Evolutionary conservation across 345 rosid species (phyloP).

Genomic region (Pugionium cornutum): DNA sequence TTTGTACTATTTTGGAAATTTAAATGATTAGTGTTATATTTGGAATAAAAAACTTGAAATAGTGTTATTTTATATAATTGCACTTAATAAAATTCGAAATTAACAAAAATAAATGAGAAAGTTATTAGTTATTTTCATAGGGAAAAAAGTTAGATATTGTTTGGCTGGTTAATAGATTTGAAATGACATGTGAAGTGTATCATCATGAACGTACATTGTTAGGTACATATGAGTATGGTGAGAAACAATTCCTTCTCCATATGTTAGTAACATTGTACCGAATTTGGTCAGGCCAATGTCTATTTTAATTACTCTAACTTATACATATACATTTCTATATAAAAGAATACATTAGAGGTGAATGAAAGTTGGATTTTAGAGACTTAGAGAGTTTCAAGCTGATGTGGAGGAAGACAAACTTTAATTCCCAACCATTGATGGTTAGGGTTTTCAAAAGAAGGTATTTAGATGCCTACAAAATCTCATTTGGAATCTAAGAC

Average conservation of each 20-base stretch:
- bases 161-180: slow-evolving; percentile 24
- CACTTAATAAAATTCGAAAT: background rate
- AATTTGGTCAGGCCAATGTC: slow-evolving; percentile 37
- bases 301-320: slow-evolving; percentile 13
- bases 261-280: slow-evolving; percentile 22
- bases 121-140: background rate
- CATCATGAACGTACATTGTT: slow-evolving; percentile 35
- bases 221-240: slow-evolving; percentile 33
- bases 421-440: no score
- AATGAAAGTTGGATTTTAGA: no score
- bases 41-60: no score
- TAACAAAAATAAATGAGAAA: background rate
- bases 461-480: no score
- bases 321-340: background rate
- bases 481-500: no score
- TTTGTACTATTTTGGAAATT: no score
- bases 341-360: no score
- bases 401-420: no score
- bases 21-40: no score
- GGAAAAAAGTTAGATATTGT: slow-evolving; percentile 4
- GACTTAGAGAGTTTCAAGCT: no score
- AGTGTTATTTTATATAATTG: no score
- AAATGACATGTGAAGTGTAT: slow-evolving; percentile 39
- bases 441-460: no score
- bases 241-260: slow-evolving; percentile 29